Percentiles rank a stretch among this genome's conserved stretches.
Evolutionary conservation across 148 eudicot species (phyloP).

Genomic region (Rhododendron griersonianum): DNA sequence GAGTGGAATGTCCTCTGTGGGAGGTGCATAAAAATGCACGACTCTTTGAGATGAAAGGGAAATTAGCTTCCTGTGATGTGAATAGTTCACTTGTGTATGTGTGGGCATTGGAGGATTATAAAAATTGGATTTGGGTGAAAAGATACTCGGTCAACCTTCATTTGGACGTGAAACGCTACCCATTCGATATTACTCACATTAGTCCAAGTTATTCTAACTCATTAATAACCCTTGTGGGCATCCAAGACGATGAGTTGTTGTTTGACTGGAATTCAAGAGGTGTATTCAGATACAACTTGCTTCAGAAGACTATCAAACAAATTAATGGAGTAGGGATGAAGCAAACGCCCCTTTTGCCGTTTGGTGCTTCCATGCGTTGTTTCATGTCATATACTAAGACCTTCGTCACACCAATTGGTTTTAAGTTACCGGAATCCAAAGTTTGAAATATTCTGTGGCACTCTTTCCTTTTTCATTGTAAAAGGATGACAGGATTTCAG

Average conservation of each 20-base stretch:
- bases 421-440: no score
- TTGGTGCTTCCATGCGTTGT: no score
- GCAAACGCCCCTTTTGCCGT: no score
- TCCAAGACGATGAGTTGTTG: background rate
- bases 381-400: no score
- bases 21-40: no score
- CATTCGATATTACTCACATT: background rate
- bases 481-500: no score
- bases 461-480: no score
- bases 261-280: background rate
- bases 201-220: background rate
- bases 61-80: background rate
- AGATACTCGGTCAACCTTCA: background rate
- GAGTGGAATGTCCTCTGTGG: no score
- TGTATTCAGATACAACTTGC: background rate
- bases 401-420: no score
- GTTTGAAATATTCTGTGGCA: no score
- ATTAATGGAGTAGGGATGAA: no score
- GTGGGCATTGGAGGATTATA: background rate
- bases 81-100: background rate
- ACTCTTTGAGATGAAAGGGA: no score
- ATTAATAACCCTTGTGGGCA: background rate
- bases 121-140: background rate
- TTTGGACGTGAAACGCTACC: background rate
- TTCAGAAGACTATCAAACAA: background rate